Evolutionary conservation across 306 rosid species (phyloP), one percentile per base, ranked within the genome.

Genomic region (Begonia loranthoides): DNA sequence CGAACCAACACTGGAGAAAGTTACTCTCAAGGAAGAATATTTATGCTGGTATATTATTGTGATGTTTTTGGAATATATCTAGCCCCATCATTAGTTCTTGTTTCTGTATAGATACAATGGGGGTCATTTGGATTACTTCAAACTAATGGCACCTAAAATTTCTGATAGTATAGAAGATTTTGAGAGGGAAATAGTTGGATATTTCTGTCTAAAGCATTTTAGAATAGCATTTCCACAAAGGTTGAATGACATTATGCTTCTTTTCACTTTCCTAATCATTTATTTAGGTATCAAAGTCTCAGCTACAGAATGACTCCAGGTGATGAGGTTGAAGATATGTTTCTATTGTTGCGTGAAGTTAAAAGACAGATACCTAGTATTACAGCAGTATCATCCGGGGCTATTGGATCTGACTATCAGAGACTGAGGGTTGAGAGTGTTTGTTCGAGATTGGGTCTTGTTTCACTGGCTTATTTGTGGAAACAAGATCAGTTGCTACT

Each of bases 361-460:
- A 85, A 82, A 73, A 76, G 76, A 73, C 76, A 79, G 80, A 78
- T 85, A 62, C 94, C 97, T 36, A 71, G 81, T 34, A 78, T 85
- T 49, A 67, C 68, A 11, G 97, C 95, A 34, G 95, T 90, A 51
- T 82, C 79, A 19, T 90, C 97, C 47, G 97, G 97, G 61, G 97
- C 97, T 69, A 85, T 90, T 78, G 97, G 95, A 66, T 90, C 97
- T 45, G 94, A 90, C 65, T 90, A 90, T 71, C 95, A 90, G 70
- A 78, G 97, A 70, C 73, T 90, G 68, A 84, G 97, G 52, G 97
- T 90, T 53, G 97, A 90, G 79, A 76, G 90, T 85, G 81, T 90
- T 34, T 90, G 97, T 79, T 76, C 97, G 62, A 85, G 97, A 94
- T 83, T 90, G 72, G 95, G 95, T 60, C 90, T 90, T 78, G 95